phyloP scores from a whole-genome alignment of 352 stramenopile genomes.

The Phytophthora palmivora region DNA sequence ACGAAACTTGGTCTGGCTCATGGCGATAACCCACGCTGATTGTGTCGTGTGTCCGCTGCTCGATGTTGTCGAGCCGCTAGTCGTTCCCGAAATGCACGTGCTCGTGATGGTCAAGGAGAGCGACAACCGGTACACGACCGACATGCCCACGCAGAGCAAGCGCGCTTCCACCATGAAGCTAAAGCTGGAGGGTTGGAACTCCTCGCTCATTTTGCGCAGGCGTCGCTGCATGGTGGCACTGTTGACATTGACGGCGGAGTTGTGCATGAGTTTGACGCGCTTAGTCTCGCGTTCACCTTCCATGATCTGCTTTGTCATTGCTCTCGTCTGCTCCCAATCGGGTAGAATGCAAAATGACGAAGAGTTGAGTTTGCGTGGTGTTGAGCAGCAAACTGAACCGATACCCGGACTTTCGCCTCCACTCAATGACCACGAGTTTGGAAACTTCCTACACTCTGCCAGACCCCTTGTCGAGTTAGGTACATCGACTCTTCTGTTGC shows the following conservation, averaged over 20 bases:
- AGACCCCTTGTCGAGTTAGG: slow-evolving; percentile 6
- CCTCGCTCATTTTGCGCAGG: slow-evolving; percentile 66
- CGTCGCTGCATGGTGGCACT: slow-evolving; percentile 46
- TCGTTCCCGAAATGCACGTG: slow-evolving; percentile 22
- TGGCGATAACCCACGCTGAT: slow-evolving; percentile 62
- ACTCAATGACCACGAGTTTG: slow-evolving; percentile 1
- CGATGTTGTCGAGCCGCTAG: slow-evolving; percentile 17
- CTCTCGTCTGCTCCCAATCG: neutral
- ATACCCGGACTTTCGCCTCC: slow-evolving; percentile 29
- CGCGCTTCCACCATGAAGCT: slow-evolving; percentile 54
- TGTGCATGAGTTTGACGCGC: slow-evolving; percentile 40
- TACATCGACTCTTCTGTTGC: slow-evolving; percentile 22
- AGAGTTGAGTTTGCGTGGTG: slow-evolving; percentile 39
- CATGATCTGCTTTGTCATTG: slow-evolving; percentile 38
- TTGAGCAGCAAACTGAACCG: slow-evolving; percentile 41
- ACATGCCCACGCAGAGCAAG: slow-evolving; percentile 61
- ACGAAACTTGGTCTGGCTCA: slow-evolving; percentile 67
- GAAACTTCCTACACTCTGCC: slow-evolving; percentile 27
- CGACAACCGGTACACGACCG: slow-evolving; percentile 65
- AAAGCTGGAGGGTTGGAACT: slow-evolving; percentile 58
- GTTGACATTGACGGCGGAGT: slow-evolving; percentile 6
- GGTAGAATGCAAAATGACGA: slow-evolving; percentile 40
- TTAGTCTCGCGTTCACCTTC: slow-evolving; percentile 31
- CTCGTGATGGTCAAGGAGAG: slow-evolving; percentile 39
- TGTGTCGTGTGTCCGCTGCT: slow-evolving; percentile 35